These are phyloP conservation scores for Tillandsia leiboldiana DNA, from an alignment of 176 grass and related monocot species.

Conservation along the genomic window DNA sequence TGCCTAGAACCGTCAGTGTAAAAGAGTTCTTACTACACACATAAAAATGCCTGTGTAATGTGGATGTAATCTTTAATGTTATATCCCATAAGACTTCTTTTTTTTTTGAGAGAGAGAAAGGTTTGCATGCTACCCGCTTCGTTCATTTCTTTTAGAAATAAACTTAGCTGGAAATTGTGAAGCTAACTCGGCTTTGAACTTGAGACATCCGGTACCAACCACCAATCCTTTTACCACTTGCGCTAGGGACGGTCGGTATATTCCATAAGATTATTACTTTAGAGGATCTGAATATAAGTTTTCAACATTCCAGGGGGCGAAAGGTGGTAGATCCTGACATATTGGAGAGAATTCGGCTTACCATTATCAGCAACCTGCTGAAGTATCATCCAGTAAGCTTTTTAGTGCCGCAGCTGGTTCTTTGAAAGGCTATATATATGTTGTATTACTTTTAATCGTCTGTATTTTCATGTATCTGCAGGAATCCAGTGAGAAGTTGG, in stretches of 20 bases:
- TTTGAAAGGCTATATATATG: constrained; percentile 9
- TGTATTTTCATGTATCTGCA: constrained; percentile 20
- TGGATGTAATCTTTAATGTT: too few relatives aligned
- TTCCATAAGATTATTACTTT: background rate
- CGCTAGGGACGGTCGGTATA: background rate
- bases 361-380: constrained; percentile 97
- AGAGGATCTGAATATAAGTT: background rate
- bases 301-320: constrained; percentile 42
- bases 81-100: too few relatives aligned
- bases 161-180: too few relatives aligned
- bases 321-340: constrained; percentile 92
- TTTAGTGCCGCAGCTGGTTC: constrained; percentile 11
- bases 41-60: too few relatives aligned
- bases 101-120: too few relatives aligned
- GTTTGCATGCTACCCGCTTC: too few relatives aligned
- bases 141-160: too few relatives aligned
- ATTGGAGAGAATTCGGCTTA: constrained; percentile 83
- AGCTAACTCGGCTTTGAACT: too few relatives aligned
- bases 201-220: too few relatives aligned
- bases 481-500: constrained; percentile 96
- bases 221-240: too few relatives aligned
- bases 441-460: constrained; percentile 11
- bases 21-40: too few relatives aligned
- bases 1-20: too few relatives aligned
- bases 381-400: constrained; percentile 88